phyloP scores from a whole-genome alignment of 495 filamentous ascomycete species.

The Aspergillus coremiiformis region DNA sequence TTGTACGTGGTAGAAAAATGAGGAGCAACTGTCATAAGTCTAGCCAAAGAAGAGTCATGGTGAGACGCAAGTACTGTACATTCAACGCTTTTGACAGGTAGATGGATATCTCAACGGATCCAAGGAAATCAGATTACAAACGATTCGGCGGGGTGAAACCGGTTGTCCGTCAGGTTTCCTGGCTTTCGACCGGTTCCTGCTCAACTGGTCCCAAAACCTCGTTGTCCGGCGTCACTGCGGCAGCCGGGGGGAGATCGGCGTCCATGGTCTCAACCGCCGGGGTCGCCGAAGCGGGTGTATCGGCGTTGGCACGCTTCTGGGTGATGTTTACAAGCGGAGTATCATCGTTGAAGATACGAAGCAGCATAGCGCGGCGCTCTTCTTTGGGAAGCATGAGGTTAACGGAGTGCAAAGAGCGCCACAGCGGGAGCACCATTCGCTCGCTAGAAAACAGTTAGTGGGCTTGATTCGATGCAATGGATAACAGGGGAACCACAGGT shows the following conservation, averaged over 20 bases:
- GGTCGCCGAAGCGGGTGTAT: constrained; percentile 14
- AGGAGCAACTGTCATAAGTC: too few species aligned
- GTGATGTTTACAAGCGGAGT: constrained; percentile 52
- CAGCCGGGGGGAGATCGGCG: constrained; percentile 8
- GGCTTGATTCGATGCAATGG: neutral
- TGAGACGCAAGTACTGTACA: too few species aligned
- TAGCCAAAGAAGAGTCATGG: too few species aligned
- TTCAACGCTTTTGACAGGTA: constrained; percentile 9
- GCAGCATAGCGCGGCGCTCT: constrained; percentile 83
- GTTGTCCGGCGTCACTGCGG: constrained; percentile 24
- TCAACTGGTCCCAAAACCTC: constrained; percentile 31
- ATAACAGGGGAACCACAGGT: neutral
- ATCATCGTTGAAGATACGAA: constrained; percentile 82
- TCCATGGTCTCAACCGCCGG: constrained; percentile 16
- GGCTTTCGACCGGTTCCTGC: constrained; percentile 29
- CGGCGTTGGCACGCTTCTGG: constrained; percentile 35
- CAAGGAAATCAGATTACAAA: neutral
- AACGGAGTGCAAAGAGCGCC: constrained; percentile 76
- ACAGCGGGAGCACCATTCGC: constrained; percentile 79
- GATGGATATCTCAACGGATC: neutral
- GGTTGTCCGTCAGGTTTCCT: constrained; percentile 42
- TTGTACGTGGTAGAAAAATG: too few species aligned
- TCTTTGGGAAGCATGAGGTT: constrained; percentile 98
- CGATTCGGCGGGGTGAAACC: constrained; percentile 39
- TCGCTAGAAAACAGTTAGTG: constrained; percentile 42